Evolutionary conservation across 1,284 basidiomycete genomes (phyloP).

Genomic region (Coniophora puteana): DNA sequence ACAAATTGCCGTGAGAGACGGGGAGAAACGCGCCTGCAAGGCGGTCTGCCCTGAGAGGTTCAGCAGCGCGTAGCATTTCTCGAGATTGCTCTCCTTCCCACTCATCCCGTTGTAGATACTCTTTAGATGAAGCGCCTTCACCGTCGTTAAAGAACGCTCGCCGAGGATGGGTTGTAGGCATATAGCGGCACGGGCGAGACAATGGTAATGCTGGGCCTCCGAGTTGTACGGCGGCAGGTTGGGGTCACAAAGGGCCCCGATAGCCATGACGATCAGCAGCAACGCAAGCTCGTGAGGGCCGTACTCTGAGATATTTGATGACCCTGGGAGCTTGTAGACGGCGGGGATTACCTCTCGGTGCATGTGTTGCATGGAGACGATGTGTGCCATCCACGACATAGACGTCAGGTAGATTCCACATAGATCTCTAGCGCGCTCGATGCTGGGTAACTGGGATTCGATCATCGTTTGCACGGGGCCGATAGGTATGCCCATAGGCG

Average conservation of each 20-base stretch:
- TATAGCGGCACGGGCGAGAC: slow-evolving; percentile 43
- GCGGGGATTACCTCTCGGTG: slow-evolving; percentile 41
- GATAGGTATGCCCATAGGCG: slow-evolving; percentile 30
- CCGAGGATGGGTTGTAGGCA: slow-evolving; percentile 41
- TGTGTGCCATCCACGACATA: slow-evolving; percentile 52
- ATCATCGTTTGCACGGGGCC: slow-evolving; percentile 33
- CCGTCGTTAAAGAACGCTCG: slow-evolving; percentile 40
- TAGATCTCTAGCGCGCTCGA: slow-evolving; percentile 37
- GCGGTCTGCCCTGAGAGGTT: slow-evolving; percentile 45
- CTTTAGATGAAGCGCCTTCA: slow-evolving; percentile 49
- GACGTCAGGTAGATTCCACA: slow-evolving; percentile 47
- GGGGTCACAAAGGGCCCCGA: slow-evolving; percentile 49
- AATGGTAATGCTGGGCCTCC: slow-evolving; percentile 53
- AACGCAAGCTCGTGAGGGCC: slow-evolving; percentile 49
- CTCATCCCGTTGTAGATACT: slow-evolving; percentile 52
- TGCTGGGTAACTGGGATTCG: slow-evolving; percentile 40
- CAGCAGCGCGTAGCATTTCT: slow-evolving; percentile 41
- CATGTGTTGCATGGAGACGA: slow-evolving; percentile 42
- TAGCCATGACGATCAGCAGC: slow-evolving; percentile 44
- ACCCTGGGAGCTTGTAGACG: slow-evolving; percentile 32
- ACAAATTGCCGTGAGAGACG: neutral
- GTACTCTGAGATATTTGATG: too few relatives aligned
- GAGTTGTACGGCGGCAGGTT: slow-evolving; percentile 43
- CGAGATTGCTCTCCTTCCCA: slow-evolving; percentile 46
- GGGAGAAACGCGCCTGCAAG: slow-evolving; percentile 36